A percentile compares a stretch with the other conserved stretches of the same genome.
These are phyloP conservation scores for Pestalotiopsis sp. DNA, from an alignment of 2,329 filamentous ascomycete genomes.

Conservation along the genomic window DNA sequence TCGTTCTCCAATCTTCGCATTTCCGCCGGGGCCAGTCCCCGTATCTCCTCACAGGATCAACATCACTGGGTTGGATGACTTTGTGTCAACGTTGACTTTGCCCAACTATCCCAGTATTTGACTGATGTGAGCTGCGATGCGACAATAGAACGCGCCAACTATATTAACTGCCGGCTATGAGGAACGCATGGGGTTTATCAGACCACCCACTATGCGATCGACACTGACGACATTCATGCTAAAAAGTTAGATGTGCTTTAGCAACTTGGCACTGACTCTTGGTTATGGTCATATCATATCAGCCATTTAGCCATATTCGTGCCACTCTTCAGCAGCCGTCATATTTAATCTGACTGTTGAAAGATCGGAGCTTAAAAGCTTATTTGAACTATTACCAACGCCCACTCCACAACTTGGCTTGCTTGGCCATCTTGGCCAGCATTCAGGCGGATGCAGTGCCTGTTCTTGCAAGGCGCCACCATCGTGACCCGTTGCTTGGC, in stretches of 20 bases:
- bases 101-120: not conserved
- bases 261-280: not conserved
- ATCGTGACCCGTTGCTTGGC: not conserved
- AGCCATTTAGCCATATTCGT: not conserved
- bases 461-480: not conserved
- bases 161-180: not conserved
- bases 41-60: not conserved
- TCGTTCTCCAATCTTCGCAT: not conserved
- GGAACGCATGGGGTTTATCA: not conserved
- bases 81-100: not conserved
- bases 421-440: constrained; percentile 3
- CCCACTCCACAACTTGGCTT: constrained; percentile 4
- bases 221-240: not conserved
- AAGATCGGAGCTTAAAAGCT: constrained; percentile 10
- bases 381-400: not conserved
- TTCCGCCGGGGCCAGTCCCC: not conserved
- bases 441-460: not conserved
- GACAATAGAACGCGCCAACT: not conserved
- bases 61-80: not conserved
- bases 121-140: not conserved
- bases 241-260: not conserved
- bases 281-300: not conserved
- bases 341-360: not conserved
- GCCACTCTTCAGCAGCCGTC: not conserved
- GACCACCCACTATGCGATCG: not conserved